These are phyloP conservation scores for Penicillium sumatraense DNA, from an alignment of 2,329 filamentous ascomycete species.

Conservation along the genomic window DNA sequence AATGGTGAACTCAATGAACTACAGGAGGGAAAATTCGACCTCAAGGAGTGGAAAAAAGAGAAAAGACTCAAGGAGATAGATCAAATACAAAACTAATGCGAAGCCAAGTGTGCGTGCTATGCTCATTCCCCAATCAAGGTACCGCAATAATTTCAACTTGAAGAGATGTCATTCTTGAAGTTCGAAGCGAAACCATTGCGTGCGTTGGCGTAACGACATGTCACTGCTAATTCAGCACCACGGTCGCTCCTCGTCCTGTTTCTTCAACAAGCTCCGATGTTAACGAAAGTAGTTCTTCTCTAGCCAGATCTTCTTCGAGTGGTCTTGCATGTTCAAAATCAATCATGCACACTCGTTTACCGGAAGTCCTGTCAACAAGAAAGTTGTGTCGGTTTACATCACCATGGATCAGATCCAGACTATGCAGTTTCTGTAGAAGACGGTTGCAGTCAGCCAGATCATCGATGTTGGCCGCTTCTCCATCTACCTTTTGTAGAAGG, in stretches of 20 bases:
- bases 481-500: constrained; percentile 33
- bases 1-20: background rate
- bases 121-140: too few relatives aligned
- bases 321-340: background rate
- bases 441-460: constrained; percentile 20
- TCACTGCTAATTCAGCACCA: too few relatives aligned
- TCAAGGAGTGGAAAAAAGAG: background rate
- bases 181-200: too few relatives aligned
- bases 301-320: background rate
- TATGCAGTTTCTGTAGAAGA: constrained; percentile 25
- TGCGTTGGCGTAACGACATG: too few relatives aligned
- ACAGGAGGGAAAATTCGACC: background rate
- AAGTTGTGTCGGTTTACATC: constrained; percentile 49
- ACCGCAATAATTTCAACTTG: too few relatives aligned
- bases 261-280: background rate
- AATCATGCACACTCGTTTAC: background rate
- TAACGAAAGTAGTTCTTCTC: background rate
- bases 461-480: constrained; percentile 33
- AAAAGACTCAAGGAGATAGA: too few relatives aligned
- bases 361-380: constrained; percentile 24
- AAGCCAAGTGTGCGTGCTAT: too few relatives aligned
- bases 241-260: background rate
- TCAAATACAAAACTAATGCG: too few relatives aligned
- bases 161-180: too few relatives aligned
- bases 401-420: constrained; percentile 35